Conservation (phyloP, 78 protist species). For the Dictyostelium purpureum region DNA sequence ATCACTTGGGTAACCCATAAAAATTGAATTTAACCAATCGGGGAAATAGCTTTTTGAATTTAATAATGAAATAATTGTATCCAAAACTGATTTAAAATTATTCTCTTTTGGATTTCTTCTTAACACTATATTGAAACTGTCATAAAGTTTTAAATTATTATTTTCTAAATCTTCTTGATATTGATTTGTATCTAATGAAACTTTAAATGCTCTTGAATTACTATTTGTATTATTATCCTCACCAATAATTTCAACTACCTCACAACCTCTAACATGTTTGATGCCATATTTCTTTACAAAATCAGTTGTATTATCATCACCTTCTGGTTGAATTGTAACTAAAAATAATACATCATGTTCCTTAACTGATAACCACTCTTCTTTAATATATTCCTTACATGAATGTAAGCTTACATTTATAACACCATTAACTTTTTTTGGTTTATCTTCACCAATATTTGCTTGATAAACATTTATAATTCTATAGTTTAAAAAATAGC, state of each 20-base stretch:
- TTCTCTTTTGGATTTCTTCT: slow-evolving; percentile 93
- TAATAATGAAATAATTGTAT: slow-evolving; percentile 89
- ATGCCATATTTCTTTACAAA: slow-evolving; percentile 51
- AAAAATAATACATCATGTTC: slow-evolving; percentile 91
- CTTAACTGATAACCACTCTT: slow-evolving; percentile 90
- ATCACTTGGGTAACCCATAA: slow-evolving; percentile 90
- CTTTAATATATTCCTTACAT: background rate
- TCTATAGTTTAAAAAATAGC: too few relatives aligned
- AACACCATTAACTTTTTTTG: slow-evolving; percentile 80
- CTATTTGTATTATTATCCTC: slow-evolving; percentile 7
- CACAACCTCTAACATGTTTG: slow-evolving; percentile 83
- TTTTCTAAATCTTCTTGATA: slow-evolving; percentile 69
- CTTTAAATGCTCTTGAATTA: slow-evolving; percentile 57
- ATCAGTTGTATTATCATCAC: background rate
- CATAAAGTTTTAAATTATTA: slow-evolving; percentile 37
- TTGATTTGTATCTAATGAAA: slow-evolving; percentile 87
- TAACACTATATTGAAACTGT: slow-evolving; percentile 89
- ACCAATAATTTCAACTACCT: slow-evolving; percentile 31
- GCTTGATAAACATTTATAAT: slow-evolving; percentile 80
- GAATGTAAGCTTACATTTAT: background rate
- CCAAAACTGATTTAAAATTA: slow-evolving; percentile 91
- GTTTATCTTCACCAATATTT: slow-evolving; percentile 88
- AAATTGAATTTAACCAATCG: slow-evolving; percentile 92
- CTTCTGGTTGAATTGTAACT: slow-evolving; percentile 62
- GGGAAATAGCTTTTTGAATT: slow-evolving; percentile 84